Evolutionary conservation across 2,329 filamentous ascomycete species (phyloP).

Genomic region (Dissoconium aciculare): DNA sequence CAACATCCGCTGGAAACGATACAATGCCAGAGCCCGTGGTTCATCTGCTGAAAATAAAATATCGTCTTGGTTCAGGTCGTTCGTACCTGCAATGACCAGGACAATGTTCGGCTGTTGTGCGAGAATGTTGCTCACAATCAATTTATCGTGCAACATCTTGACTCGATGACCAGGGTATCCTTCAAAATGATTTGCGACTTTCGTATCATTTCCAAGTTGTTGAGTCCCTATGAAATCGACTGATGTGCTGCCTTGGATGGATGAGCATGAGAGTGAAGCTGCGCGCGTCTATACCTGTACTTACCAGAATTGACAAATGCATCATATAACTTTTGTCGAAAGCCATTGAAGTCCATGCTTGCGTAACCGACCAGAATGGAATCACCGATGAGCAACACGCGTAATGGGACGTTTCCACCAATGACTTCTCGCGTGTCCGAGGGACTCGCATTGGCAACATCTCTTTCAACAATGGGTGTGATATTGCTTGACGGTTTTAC

Average conservation of each 20-base stretch:
- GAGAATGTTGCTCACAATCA: constrained; percentile 1
- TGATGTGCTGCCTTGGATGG: no score
- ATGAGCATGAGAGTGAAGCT: no score
- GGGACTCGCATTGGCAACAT: no score
- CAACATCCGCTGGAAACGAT: background rate
- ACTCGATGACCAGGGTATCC: background rate
- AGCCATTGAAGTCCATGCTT: constrained; percentile 2
- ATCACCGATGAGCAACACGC: constrained; percentile 3
- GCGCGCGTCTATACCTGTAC: background rate
- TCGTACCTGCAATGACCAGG: background rate
- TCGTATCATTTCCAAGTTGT: background rate
- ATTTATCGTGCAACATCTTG: constrained; percentile 1
- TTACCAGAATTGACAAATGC: background rate
- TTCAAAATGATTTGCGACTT: constrained; percentile 1
- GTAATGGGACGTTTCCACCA: background rate
- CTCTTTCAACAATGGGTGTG: no score
- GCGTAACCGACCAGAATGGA: constrained; percentile 2
- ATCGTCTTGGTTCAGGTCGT: background rate
- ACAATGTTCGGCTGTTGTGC: background rate
- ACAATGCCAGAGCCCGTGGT: background rate
- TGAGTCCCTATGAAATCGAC: background rate
- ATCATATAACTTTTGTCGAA: constrained; percentile 2
- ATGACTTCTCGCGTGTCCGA: no score
- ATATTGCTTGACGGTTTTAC: no score
- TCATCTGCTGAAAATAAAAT: background rate